Evolutionary conservation across 2,329 filamentous ascomycete species (phyloP), one percentile per base, ranked within the genome.

Genomic region (Aureobasidium mangrovei): DNA sequence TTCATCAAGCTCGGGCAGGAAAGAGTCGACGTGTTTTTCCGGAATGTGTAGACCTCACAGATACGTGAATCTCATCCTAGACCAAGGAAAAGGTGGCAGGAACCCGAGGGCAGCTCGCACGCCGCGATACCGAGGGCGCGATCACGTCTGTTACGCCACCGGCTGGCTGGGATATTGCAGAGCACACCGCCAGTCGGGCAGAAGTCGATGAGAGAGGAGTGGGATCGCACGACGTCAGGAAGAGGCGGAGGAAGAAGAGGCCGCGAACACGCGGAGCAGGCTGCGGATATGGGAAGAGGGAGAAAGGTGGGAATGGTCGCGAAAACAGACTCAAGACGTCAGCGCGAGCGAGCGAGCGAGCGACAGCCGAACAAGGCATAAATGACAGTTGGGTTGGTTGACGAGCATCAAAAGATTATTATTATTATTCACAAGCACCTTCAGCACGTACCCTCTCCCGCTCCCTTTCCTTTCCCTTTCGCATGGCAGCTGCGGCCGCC

Each of bases 391-490:
- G 47, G 31, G 36, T 52, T 42, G 47, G 29, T 46, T 32, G 43
- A 54, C 52, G 29, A 48, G 41, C 42, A 27, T 54, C 44, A 18
- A 46, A 54, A 42, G 28, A 54, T 54, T 54, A 46, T 54, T 27
- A 47, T 48, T 54, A 48, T 36, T 46, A 45, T 54, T 47, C 44
- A 47, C 18, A 39, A 28, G 47, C 47, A 54, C 42, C 38, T 41
- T 36, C 28, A 48, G 53, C 53, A 54, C 52, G 46, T 41, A 43
- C 52, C 42, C 28, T 10, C 26, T 54, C 52, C 53, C 53, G 44
- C 43, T 42, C 53, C 12, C 41, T 18, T 18, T 18, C 18, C 18
- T 18, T 18, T 51, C 47, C 47, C 47, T 49, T 54, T 47, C 52
- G 35, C 42, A 40, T 54, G 43, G 53, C 53, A 35, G 28, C 26